A percentile compares a stretch with the other conserved stretches of the same genome.
These are phyloP conservation scores for Pichia sp. DNA, from an alignment of 1,139 yeast genomes.

Conservation along the genomic window DNA sequence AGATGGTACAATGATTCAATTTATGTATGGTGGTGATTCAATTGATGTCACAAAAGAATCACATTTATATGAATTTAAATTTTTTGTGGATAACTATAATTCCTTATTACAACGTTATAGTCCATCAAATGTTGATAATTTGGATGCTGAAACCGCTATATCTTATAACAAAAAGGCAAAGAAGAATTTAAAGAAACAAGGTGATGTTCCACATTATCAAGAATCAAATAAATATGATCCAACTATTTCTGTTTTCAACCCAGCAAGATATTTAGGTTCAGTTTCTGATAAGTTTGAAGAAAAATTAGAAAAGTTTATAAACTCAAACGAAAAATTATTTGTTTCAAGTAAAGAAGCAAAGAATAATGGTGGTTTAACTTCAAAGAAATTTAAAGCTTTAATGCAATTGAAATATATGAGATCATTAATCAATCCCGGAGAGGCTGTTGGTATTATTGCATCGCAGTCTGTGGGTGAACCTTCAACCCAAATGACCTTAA, in stretches of 20 bases:
- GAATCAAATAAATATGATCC: slow-evolving; percentile 76
- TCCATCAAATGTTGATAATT: slow-evolving; percentile 70
- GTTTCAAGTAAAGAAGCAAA: slow-evolving; percentile 45
- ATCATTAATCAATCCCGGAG: slow-evolving; percentile 92
- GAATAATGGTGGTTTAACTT: slow-evolving; percentile 50
- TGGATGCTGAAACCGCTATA: slow-evolving; percentile 78
- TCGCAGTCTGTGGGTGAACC: slow-evolving; percentile 99
- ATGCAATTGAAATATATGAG: slow-evolving; percentile 99
- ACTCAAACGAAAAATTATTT: slow-evolving; percentile 47
- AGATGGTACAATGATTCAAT: slow-evolving; percentile 90
- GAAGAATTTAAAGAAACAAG: slow-evolving; percentile 67
- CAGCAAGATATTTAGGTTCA: slow-evolving; percentile 84
- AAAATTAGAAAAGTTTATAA: slow-evolving; percentile 66
- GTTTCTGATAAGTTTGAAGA: slow-evolving; percentile 88
- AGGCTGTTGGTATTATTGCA: slow-evolving; percentile 96
- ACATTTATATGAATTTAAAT: slow-evolving; percentile 87
- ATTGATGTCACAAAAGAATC: slow-evolving; percentile 93
- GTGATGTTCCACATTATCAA: slow-evolving; percentile 53
- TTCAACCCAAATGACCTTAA: slow-evolving; percentile 97
- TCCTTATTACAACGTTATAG: slow-evolving; percentile 81
- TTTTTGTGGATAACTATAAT: slow-evolving; percentile 88
- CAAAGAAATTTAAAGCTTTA: slow-evolving; percentile 87
- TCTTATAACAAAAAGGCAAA: slow-evolving; percentile 75
- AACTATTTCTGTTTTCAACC: slow-evolving; percentile 76
- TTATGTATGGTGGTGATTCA: slow-evolving; percentile 96